These are phyloP conservation scores for Achaetomiella virescens DNA, from an alignment of 495 filamentous ascomycete species.

Conservation along the genomic window DNA sequence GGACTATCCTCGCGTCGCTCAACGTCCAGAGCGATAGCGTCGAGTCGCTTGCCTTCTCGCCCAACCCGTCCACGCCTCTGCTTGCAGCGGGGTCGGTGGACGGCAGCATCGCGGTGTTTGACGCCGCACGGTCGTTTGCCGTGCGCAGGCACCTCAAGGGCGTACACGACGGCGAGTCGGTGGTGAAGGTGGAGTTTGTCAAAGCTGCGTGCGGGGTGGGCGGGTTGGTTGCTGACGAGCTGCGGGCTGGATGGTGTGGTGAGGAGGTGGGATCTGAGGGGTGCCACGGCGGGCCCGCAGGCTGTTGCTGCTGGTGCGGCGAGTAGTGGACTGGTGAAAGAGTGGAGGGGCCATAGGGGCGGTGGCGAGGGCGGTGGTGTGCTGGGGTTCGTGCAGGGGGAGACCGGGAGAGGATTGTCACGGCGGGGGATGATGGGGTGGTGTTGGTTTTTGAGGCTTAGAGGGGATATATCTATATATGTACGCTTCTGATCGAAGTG, in stretches of 20 bases:
- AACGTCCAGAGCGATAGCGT: conserved; percentile 62
- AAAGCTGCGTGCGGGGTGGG: conserved; percentile 33
- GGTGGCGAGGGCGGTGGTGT: conserved; percentile 79
- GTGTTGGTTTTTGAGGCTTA: conserved; percentile 61
- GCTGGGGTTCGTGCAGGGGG: conserved; percentile 75
- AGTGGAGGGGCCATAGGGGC: conserved; percentile 78
- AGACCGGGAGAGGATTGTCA: conserved; percentile 65
- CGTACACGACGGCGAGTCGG: conserved; percentile 74
- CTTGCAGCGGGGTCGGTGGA: conserved; percentile 88
- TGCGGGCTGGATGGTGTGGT: conserved; percentile 87
- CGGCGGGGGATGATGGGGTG: conserved; percentile 82
- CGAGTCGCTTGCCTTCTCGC: conserved; percentile 80
- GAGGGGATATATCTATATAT: neutral
- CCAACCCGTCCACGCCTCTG: conserved; percentile 46
- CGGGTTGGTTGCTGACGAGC: conserved; percentile 61
- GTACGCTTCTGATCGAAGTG: neutral
- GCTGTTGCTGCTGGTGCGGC: conserved; percentile 24
- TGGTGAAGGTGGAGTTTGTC: conserved; percentile 91
- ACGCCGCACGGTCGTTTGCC: conserved; percentile 75
- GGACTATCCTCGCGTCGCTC: conserved; percentile 65
- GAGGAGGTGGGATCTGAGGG: conserved; percentile 78
- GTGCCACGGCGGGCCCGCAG: conserved; percentile 53
- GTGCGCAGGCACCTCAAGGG: conserved; percentile 70
- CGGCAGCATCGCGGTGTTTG: conserved; percentile 82
- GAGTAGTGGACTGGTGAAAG: conserved; percentile 58